Base-by-base conservation (phyloP, 2,329 filamentous ascomycete genomes). In the Volutella citrinella region DNA sequence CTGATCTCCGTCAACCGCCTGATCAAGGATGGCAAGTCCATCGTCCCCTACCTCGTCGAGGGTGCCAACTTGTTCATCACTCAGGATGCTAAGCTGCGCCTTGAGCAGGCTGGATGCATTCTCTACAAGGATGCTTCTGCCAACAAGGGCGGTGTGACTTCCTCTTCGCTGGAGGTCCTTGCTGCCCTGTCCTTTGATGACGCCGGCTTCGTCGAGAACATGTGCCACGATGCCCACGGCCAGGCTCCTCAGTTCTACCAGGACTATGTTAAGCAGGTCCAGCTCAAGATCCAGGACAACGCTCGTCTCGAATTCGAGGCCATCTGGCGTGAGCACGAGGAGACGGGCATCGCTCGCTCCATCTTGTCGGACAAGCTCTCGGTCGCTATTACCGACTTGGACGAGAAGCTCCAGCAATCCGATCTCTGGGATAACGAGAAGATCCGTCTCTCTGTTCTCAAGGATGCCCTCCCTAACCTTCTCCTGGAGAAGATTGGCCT, bases 21-120 rank as follows among this genome's bases (percentile, higher is more conserved):
- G 43, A 97, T 98, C 64, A 80, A 84, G 58, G 81, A 95, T 43
- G 89, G 90, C 66, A 96, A 95, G 70, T 75, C 78, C 15, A 79
- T 76, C 10, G 84, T 98, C 41, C 90, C 91, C 1, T 98, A 94
- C 68, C 93, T 98, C 34, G 91, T 98, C 27, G 93, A 98, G 67
- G 93, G 93, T 33, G 93, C 93, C 64, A 98, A 97, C 63, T 74
- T 98, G 34, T 98, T 98, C 77, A 94, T 98, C 66, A 96, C 93
- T 1, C 93, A 98, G 65, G 93, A 98, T 55, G 91, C 91, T 52
- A 97, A 97, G 71, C 76, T 97, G 35, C 86, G 89, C 16, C 80
- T 98, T 11, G 93, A 98, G 68, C 84, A 88, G 52, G 90, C 91
- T n/a, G 93, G 93, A 40, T 94, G 88, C 57, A 80, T 97, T 52